Evolutionary conservation across 176 grass and related monocot species (phyloP).

Genomic region (Triticum monococcum): DNA sequence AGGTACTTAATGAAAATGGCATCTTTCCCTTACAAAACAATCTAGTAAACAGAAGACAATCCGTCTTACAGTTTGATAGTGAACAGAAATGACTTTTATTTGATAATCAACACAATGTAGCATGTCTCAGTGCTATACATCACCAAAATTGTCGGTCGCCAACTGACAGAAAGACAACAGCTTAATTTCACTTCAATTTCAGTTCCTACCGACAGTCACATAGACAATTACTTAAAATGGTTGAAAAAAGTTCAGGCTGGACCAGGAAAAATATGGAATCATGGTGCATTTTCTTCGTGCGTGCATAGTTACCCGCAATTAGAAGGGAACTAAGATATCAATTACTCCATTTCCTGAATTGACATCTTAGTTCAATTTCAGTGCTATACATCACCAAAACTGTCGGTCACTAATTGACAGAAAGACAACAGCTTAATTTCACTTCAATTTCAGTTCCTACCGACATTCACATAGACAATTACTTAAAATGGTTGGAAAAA

Average conservation of each 20-base stretch:
- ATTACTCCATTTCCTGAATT: no score
- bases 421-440: no score
- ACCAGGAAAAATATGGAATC: no score
- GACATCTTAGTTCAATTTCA: no score
- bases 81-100: neutral
- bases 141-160: neutral
- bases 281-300: no score
- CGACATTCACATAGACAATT: no score
- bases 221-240: neutral
- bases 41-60: neutral
- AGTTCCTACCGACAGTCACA: neutral
- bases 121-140: neutral
- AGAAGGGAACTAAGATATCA: neutral
- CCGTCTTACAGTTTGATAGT: neutral
- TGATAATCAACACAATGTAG: slow-evolving; percentile 15
- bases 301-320: neutral
- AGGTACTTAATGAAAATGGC: neutral
- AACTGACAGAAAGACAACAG: neutral
- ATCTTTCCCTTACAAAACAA: neutral
- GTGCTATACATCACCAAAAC: no score
- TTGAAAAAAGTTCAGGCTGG: no score
- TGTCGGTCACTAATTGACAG: no score
- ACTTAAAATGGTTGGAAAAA: no score
- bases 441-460: no score
- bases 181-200: neutral